Conservation (phyloP, 164 flowering plant species). For the Taxillus chinensis region DNA sequence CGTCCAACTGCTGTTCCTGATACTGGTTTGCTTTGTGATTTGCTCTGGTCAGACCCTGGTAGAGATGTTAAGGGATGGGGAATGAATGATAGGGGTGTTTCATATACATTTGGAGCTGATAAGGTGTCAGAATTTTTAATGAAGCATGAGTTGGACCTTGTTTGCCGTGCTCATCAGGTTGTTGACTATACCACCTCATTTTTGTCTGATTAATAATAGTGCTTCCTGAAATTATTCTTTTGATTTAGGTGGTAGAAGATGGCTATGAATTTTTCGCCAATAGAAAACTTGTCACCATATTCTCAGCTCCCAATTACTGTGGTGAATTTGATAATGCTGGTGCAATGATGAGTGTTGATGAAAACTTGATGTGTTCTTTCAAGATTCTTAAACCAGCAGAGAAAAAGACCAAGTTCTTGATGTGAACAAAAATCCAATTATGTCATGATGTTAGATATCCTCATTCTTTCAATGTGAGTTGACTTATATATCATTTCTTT, state of each 20-base stretch:
- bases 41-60: slow-evolving; percentile 67
- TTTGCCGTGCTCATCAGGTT: slow-evolving; percentile 78
- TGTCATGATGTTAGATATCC: not conserved
- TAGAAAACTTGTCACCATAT: slow-evolving; percentile 49
- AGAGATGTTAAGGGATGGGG: slow-evolving; percentile 69
- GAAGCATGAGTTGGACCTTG: slow-evolving; percentile 56
- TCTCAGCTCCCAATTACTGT: slow-evolving; percentile 53
- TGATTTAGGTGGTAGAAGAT: slow-evolving; percentile 55
- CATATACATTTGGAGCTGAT: slow-evolving; percentile 62
- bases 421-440: slow-evolving; percentile 34
- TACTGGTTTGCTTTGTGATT: slow-evolving; percentile 55
- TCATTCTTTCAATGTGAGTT: slow-evolving; percentile 16
- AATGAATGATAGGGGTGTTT: slow-evolving; percentile 68
- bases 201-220: not conserved
- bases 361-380: slow-evolving; percentile 55
- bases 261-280: slow-evolving; percentile 69
- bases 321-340: slow-evolving; percentile 66
- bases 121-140: slow-evolving; percentile 46
- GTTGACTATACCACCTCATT: not conserved
- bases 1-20: slow-evolving; percentile 65
- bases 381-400: slow-evolving; percentile 61
- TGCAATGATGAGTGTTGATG: slow-evolving; percentile 66
- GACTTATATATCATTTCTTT: not conserved
- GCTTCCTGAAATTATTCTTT: slow-evolving; percentile 1
- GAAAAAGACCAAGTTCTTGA: slow-evolving; percentile 37